Conservation (phyloP, 2,329 filamentous ascomycete species). For the Leptographium wingfieldii region DNA sequence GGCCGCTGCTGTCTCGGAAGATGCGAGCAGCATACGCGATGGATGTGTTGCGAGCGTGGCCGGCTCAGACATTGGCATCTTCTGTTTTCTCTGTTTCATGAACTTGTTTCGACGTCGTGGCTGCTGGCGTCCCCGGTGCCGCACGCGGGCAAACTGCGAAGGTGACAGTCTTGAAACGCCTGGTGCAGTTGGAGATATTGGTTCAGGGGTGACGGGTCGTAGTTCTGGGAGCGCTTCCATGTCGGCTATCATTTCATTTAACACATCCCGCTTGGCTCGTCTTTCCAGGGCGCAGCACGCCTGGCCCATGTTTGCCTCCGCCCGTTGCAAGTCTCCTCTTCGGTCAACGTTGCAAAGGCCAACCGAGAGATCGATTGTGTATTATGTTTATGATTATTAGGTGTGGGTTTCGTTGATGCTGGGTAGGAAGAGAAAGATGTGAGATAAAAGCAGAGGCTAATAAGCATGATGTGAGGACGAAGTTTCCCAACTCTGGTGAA, state of each 20-base stretch:
- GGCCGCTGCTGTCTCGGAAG: neutral
- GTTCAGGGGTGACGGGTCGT: neutral
- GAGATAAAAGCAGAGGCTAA: neutral
- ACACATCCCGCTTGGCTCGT: neutral
- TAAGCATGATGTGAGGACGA: neutral
- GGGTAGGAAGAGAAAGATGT: neutral
- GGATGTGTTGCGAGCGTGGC: too few relatives aligned
- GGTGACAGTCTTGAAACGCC: neutral
- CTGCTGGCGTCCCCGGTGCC: neutral
- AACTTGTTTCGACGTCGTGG: neutral
- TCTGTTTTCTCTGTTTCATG: neutral
- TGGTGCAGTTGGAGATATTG: neutral
- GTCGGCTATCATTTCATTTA: neutral
- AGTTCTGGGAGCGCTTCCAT: neutral
- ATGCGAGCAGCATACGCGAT: neutral
- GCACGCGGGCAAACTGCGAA: neutral
- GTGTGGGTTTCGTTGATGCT: neutral
- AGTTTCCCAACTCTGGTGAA: neutral
- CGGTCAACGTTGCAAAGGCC: neutral
- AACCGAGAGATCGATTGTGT: neutral
- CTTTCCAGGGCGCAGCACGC: neutral
- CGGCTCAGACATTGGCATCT: neutral
- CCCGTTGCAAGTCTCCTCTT: neutral
- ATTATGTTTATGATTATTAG: neutral
- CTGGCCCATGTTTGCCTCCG: neutral